These are phyloP conservation scores for Oryza coarctata DNA, from an alignment of 176 grass and related monocot genomes.

Conservation along the genomic window DNA sequence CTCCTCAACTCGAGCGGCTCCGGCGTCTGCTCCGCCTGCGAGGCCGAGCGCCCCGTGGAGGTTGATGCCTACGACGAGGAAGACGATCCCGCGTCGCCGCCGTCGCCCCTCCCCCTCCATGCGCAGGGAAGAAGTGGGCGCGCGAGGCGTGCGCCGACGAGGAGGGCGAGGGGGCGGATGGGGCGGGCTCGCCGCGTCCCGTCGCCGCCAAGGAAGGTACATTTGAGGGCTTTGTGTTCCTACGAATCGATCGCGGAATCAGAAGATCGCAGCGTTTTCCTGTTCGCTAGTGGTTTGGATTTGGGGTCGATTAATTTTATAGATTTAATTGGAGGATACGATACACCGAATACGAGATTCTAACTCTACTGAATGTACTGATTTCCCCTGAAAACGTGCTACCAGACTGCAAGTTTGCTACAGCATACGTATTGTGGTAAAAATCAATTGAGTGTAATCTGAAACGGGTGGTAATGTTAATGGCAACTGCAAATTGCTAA, in stretches of 20 bases:
- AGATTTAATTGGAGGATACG: not conserved
- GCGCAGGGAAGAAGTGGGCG: conserved; percentile 15
- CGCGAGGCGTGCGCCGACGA: not conserved
- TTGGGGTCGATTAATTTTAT: not conserved
- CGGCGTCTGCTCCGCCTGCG: conserved; percentile 41
- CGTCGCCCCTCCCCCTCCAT: not conserved
- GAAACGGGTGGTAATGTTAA: not conserved
- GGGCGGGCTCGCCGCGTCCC: not conserved
- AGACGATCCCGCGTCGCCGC: conserved; percentile 11
- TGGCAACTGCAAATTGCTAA: not conserved
- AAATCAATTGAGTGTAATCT: not conserved
- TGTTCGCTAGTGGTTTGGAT: not conserved
- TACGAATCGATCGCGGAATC: not conserved
- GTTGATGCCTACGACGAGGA: conserved; percentile 41
- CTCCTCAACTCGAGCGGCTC: conserved; percentile 30
- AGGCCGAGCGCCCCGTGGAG: conserved; percentile 31
- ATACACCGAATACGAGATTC: not conserved
- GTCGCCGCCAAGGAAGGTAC: conserved; percentile 34
- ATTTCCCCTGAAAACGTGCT: not conserved
- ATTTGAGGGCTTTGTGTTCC: not conserved
- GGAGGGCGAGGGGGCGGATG: not conserved
- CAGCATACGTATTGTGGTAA: not conserved
- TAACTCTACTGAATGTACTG: not conserved
- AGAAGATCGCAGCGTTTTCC: not conserved
- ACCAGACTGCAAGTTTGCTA: too few relatives aligned